Percentiles rank a stretch among this genome's conserved stretches.
phyloP scores from a whole-genome alignment of 2,329 filamentous ascomycete genomes.

The Clathrospora elynae region DNA sequence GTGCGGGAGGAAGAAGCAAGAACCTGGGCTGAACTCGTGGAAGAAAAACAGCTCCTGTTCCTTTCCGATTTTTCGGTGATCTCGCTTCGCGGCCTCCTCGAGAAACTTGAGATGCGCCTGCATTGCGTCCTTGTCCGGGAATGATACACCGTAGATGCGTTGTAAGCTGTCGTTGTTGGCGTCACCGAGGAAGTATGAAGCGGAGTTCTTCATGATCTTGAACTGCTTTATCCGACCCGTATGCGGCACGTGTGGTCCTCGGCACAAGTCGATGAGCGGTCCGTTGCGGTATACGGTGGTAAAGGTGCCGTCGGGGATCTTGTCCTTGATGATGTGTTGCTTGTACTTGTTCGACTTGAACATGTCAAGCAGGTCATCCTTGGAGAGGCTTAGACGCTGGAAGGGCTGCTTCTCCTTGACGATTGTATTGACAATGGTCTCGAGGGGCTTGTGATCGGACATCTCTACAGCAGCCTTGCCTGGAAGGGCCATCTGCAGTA shows the following conservation, averaged over 20 bases:
- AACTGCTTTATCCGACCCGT: slow-evolving; percentile 95
- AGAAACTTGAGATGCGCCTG: slow-evolving; percentile 92
- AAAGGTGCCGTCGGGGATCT: slow-evolving; percentile 84
- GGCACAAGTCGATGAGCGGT: slow-evolving; percentile 91
- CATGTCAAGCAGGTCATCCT: slow-evolving; percentile 92
- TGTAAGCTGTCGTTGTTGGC: slow-evolving; percentile 93
- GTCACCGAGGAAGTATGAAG: slow-evolving; percentile 92
- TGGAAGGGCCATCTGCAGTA: slow-evolving; percentile 71
- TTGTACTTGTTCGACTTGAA: slow-evolving; percentile 99
- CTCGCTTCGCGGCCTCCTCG: slow-evolving; percentile 96
- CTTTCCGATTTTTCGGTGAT: slow-evolving; percentile 90
- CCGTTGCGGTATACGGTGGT: slow-evolving; percentile 96
- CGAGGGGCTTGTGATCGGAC: slow-evolving; percentile 82
- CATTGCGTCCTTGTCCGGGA: slow-evolving; percentile 95
- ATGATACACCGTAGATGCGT: slow-evolving; percentile 94
- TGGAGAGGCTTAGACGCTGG: slow-evolving; percentile 84
- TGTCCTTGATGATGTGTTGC: slow-evolving; percentile 94
- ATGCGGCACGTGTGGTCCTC: slow-evolving; percentile 91
- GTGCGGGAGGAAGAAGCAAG: slow-evolving; percentile 88
- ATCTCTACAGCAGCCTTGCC: slow-evolving; percentile 72
- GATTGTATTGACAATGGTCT: slow-evolving; percentile 78
- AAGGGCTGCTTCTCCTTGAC: slow-evolving; percentile 98
- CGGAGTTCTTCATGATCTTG: slow-evolving; percentile 84
- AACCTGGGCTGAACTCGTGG: slow-evolving; percentile 92
- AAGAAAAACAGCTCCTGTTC: slow-evolving; percentile 99